Base-by-base conservation (phyloP, 192 early-diverging fungal genomes). In the Dimargaris verticillata region DNA sequence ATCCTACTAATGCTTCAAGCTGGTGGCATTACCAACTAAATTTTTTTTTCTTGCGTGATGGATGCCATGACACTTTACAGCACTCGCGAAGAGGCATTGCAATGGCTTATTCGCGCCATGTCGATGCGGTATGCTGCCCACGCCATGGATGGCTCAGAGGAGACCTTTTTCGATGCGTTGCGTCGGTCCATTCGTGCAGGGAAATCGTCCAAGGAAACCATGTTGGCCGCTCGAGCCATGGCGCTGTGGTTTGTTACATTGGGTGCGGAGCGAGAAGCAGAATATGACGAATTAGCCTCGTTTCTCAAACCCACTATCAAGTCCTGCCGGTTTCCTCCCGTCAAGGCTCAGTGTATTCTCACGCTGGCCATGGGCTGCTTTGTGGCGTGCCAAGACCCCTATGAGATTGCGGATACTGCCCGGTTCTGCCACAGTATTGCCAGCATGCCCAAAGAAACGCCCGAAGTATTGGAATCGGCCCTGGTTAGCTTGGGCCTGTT, bases 31-130 rank as follows among this genome's bases (percentile, higher is more conserved):
- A 5, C 2, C 47, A 2, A 17, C 2, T 17, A 3, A 17, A 5
- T 1, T 22, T 22, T 22, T 48, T 22, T 22, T 22, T 4, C 2
- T 48, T 11, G 47, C 12, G 18, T 22, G 18, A 17, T 48, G 18
- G 18, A 3, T 48, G 18, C 11, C 15, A 17, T 22, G 47, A 3
- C 12, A 20, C 12, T 22, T 9, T 13, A 43, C 18, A 79, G 80
- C 59, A 71, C 66, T 28, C 69, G 80, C 12, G 78, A 79, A 63
- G 72, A 74, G 22, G 73, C 76, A 0, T 60, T 82, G 28, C 41
- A 66, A 20, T 74, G 62, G 60, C 61, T 79, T 24, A 68, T 72
- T 17, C 64, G 59, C 5, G 62, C 67, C 12, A 60, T 76, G 49
- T 59, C 75, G 11, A 68, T 65, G 28, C 64, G 73, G 15, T 74